These are phyloP conservation scores for Lactarius psammicola DNA, from an alignment of 768 basidiomycete genomes.

Conservation along the genomic window DNA sequence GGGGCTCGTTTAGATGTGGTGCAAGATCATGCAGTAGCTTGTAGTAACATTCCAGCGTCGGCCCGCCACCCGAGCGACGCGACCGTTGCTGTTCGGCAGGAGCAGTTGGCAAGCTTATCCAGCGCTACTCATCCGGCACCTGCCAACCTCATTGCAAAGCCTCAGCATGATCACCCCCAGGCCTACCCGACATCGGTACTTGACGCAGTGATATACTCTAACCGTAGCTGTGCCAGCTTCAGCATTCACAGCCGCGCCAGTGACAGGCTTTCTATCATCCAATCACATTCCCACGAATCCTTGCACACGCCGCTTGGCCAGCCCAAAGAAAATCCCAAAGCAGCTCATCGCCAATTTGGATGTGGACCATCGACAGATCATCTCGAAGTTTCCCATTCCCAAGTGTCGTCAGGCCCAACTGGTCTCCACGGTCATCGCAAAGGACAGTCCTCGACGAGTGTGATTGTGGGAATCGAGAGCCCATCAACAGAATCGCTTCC, in stretches of 20 bases:
- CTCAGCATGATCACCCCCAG: background rate
- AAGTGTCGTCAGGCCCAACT: background rate
- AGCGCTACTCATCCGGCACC: background rate
- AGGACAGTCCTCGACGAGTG: background rate
- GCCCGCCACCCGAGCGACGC: background rate
- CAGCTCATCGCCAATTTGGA: conserved; percentile 3
- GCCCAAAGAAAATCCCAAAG: background rate
- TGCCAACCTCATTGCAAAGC: background rate
- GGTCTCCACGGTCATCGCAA: background rate
- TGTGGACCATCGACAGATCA: background rate
- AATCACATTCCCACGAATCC: background rate
- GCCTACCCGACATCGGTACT: background rate
- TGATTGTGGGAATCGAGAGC: background rate
- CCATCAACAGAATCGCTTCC: conserved; percentile 1
- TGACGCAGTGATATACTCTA: background rate
- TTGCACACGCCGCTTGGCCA: background rate
- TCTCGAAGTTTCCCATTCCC: background rate
- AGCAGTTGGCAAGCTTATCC: background rate
- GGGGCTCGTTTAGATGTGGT: background rate
- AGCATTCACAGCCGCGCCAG: background rate
- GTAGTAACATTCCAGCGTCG: background rate
- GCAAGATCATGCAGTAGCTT: background rate
- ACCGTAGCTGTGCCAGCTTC: background rate
- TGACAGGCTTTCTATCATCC: background rate
- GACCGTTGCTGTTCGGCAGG: background rate